Evolutionary conservation across 345 rosid species (phyloP).

Genomic region (Dipteronia dyeriana): DNA sequence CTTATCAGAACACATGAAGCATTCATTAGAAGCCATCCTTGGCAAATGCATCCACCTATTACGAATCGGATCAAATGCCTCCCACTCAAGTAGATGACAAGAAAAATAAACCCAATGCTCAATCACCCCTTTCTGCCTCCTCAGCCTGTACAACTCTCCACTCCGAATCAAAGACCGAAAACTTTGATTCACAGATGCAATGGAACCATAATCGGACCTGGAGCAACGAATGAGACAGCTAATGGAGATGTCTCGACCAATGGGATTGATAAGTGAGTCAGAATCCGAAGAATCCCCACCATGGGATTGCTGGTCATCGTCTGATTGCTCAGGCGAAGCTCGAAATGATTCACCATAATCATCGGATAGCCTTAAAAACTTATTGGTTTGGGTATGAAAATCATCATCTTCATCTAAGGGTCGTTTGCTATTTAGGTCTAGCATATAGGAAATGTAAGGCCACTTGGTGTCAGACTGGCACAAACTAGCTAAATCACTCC

Average conservation of each 20-base stretch:
- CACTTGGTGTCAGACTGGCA: constrained; percentile 64
- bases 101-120: constrained; percentile 97
- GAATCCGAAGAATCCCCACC: constrained; percentile 59
- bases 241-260: constrained; percentile 80
- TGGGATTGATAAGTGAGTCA: constrained; percentile 60
- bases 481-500: constrained; percentile 66
- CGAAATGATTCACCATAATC: constrained; percentile 2
- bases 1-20: constrained; percentile 73
- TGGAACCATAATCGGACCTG: constrained; percentile 80
- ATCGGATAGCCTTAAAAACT: constrained; percentile 21
- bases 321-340: constrained; percentile 14
- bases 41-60: constrained; percentile 85
- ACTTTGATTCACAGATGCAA: constrained; percentile 64
- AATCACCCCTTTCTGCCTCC: constrained; percentile 53
- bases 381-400: constrained; percentile 14
- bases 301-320: constrained; percentile 22
- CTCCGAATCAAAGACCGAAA: constrained; percentile 67
- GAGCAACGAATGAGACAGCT: constrained; percentile 73
- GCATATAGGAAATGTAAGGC: constrained; percentile 55
- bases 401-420: constrained; percentile 41
- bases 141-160: constrained; percentile 70
- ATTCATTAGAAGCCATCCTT: constrained; percentile 64
- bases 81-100: constrained; percentile 84
- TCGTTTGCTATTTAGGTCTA: constrained; percentile 48
- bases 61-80: constrained; percentile 81